Percentiles rank a stretch among this genome's conserved stretches.
These are phyloP conservation scores for Malassezia brasiliensis DNA, from an alignment of 1,284 basidiomycete genomes.

Conservation along the genomic window DNA sequence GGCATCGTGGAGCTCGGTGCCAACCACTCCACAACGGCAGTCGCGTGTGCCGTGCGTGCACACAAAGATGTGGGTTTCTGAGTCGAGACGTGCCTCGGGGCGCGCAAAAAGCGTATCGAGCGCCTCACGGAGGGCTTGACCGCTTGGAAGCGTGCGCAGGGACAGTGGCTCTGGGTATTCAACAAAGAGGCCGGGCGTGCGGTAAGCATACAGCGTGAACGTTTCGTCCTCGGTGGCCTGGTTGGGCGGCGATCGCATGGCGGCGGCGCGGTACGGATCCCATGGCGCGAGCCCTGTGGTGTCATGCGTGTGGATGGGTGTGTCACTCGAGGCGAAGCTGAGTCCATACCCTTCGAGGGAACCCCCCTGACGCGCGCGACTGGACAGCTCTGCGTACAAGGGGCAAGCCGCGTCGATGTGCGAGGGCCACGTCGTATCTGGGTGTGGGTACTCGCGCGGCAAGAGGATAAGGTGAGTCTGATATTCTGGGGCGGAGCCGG, in stretches of 20 bases:
- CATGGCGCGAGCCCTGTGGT: slow-evolving; percentile 15
- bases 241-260: slow-evolving; percentile 28
- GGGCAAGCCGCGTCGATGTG: slow-evolving; percentile 33
- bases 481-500: slow-evolving; percentile 34
- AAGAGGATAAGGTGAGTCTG: slow-evolving; percentile 34
- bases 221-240: slow-evolving; percentile 28
- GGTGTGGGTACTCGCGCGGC: slow-evolving; percentile 22
- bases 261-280: slow-evolving; percentile 28
- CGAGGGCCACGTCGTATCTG: slow-evolving; percentile 30
- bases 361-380: slow-evolving; percentile 25
- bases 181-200: slow-evolving; percentile 26
- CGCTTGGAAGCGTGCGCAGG: slow-evolving; percentile 27
- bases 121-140: slow-evolving; percentile 15
- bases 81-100: slow-evolving; percentile 3
- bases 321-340: slow-evolving; percentile 24
- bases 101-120: not conserved
- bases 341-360: slow-evolving; percentile 35
- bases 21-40: slow-evolving; percentile 48
- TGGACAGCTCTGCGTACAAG: slow-evolving; percentile 32
- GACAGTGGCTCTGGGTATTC: slow-evolving; percentile 27
- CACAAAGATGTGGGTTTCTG: slow-evolving; percentile 43
- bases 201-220: slow-evolving; percentile 29
- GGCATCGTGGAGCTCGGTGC: slow-evolving; percentile 34
- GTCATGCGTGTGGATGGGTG: not conserved
- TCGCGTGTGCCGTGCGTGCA: slow-evolving; percentile 48